Base-by-base conservation (phyloP, 768 basidiomycete species). In the Trametes elegans region DNA sequence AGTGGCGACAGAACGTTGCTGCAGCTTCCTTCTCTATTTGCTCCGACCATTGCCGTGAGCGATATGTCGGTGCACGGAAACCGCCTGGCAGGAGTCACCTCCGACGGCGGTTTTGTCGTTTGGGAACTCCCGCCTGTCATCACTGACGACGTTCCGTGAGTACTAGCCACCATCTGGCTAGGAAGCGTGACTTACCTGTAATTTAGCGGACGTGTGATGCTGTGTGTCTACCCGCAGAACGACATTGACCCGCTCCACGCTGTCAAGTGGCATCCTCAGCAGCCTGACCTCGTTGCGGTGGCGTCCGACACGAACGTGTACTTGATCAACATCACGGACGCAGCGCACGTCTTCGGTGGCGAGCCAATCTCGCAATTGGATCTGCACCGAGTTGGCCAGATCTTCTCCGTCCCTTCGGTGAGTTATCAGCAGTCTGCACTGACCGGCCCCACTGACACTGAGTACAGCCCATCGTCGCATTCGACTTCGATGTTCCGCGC, bases 221-320 rank as follows among this genome's bases (percentile, higher is more conserved):
- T 90, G 13, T 91, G 88, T 61, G 79, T 90, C 23, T 76, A 79
- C 29, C 88, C 90, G 9, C 75, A 85, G 8, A 72, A 74, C 27
- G 77, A 79, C 49, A 66, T 70, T 16, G 83, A 87, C 42, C 82
- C 83, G 23, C 76, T 93, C 27, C 88, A 87, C 59, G 82, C 88
- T 11, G 90, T 93, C 54, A 92, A 92, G 67, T 93, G 91, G 91
- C 88, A 93, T 62, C 88, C 90, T 11, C 89, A 87, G 67, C 84
- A 92, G 53, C 77, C 81, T 3, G 86, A 90, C 65, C 85, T 82
- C 9, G 76, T 93, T 39, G 91, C 90, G 3, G 85, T 93, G n/a
- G 90, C 90, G 18, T 89, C 88, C 0, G 85, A 87, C 60, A 82
- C 78, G 52, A 84, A 82, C 62, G 77, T 93, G 62, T 90, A 85